A percentile compares a stretch with the other conserved stretches of the same genome.
phyloP scores from a whole-genome alignment of 1,284 basidiomycete genomes.

The Marasmius fiardii region DNA sequence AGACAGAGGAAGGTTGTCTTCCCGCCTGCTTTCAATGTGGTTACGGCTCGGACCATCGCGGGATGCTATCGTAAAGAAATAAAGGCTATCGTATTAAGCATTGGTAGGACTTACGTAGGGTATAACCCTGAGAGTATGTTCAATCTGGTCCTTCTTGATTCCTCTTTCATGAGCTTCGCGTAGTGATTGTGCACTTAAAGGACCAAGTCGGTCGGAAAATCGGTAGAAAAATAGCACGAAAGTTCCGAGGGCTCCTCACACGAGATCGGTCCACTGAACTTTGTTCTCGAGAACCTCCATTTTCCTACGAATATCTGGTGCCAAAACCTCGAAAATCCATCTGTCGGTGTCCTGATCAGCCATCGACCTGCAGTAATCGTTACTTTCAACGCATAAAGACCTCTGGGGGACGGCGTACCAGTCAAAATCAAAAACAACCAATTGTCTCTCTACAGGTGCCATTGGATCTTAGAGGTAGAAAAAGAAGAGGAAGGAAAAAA shows the following conservation, averaged over 20 bases:
- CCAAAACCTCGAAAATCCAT: conserved; percentile 93
- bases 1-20: conserved; percentile 87
- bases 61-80: conserved; percentile 82
- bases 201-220: conserved; percentile 1
- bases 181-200: conserved; percentile 67
- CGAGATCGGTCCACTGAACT: conserved; percentile 92
- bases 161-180: conserved; percentile 69
- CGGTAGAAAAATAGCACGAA: conserved; percentile 5
- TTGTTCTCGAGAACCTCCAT: conserved; percentile 70
- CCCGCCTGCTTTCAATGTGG: conserved; percentile 62
- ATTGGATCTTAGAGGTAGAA: conserved; percentile 22
- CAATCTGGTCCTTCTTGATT: conserved; percentile 72
- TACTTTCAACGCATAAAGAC: background rate
- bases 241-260: conserved; percentile 52
- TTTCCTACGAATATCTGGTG: conserved; percentile 79
- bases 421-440: conserved; percentile 97
- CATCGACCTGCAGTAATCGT: conserved; percentile 57
- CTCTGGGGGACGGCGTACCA: conserved; percentile 55
- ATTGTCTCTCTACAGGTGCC: conserved; percentile 55
- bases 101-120: conserved; percentile 68
- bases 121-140: conserved; percentile 73
- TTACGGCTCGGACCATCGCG: conserved; percentile 90
- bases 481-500: background rate
- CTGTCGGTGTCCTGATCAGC: conserved; percentile 97
- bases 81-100: conserved; percentile 1